phyloP scores from a whole-genome alignment of 1,139 yeast species.

The Suhomyces maxii region DNA sequence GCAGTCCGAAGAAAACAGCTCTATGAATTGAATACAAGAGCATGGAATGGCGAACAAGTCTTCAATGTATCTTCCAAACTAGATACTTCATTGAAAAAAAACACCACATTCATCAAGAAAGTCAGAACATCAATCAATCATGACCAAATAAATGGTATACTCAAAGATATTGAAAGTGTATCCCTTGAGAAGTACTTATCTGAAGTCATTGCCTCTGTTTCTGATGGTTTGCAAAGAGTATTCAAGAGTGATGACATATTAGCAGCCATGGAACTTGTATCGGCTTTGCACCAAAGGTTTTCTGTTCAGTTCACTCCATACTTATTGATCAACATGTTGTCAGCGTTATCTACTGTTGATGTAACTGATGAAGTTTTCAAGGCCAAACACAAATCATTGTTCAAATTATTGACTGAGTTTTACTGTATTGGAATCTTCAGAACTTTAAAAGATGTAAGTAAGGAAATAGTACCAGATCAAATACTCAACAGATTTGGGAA shows the following conservation, averaged over 20 bases:
- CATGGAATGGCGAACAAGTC: slow-evolving; percentile 55
- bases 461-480: slow-evolving; percentile 26
- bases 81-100: slow-evolving; percentile 81
- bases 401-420: slow-evolving; percentile 63
- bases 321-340: slow-evolving; percentile 49
- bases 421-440: slow-evolving; percentile 60
- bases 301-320: slow-evolving; percentile 50
- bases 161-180: slow-evolving; percentile 62
- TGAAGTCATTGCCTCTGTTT: slow-evolving; percentile 64
- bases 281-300: slow-evolving; percentile 80
- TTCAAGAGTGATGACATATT: slow-evolving; percentile 58
- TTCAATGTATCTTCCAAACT: slow-evolving; percentile 35
- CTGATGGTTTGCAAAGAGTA: slow-evolving; percentile 62
- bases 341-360: slow-evolving; percentile 27
- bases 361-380: slow-evolving; percentile 1
- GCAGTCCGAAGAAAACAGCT: slow-evolving; percentile 33
- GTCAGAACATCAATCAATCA: slow-evolving; percentile 57
- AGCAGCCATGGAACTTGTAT: slow-evolving; percentile 67
- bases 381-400: slow-evolving; percentile 47
- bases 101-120: slow-evolving; percentile 78
- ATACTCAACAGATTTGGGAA: slow-evolving; percentile 21
- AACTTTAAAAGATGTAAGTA: slow-evolving; percentile 35
- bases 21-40: slow-evolving; percentile 41
- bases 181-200: slow-evolving; percentile 75
- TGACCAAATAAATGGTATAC: slow-evolving; percentile 42